Evolutionary conservation across 2,329 filamentous ascomycete genomes (phyloP).

Genomic region (Aquanectria penicillioides): DNA sequence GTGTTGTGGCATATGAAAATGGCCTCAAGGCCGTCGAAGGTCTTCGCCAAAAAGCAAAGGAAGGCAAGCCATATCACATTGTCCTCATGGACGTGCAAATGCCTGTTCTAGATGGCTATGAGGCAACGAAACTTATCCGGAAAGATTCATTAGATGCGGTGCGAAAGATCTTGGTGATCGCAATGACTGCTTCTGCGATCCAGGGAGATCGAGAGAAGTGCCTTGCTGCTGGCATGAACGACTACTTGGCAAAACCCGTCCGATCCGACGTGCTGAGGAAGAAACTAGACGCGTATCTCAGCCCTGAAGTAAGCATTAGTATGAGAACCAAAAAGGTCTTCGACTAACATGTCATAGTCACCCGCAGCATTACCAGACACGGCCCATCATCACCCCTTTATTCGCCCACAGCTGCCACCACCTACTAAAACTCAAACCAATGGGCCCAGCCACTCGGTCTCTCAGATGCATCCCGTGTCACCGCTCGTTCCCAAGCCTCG

Average conservation of each 20-base stretch:
- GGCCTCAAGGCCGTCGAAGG: conserved; percentile 89
- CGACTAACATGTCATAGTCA: conserved; percentile 25
- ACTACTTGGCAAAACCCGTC: conserved; percentile 96
- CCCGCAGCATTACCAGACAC: conserved; percentile 23
- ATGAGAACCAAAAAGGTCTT: not conserved
- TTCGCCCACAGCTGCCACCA: conserved; percentile 14
- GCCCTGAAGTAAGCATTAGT: conserved; percentile 43
- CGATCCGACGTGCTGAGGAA: conserved; percentile 85
- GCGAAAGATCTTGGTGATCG: conserved; percentile 88
- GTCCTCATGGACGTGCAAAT: conserved; percentile 98
- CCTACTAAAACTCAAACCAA: conserved; percentile 11
- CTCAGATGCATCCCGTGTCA: conserved; percentile 12
- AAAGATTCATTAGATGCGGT: conserved; percentile 81
- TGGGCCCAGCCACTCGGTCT: conserved; percentile 20
- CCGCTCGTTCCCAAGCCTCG: not conserved
- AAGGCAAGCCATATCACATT: conserved; percentile 84
- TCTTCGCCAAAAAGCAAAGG: conserved; percentile 75
- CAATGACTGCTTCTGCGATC: conserved; percentile 96
- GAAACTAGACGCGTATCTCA: conserved; percentile 74
- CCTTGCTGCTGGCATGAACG: conserved; percentile 96
- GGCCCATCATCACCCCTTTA: conserved; percentile 14
- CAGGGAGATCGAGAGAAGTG: conserved; percentile 96
- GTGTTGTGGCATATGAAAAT: conserved; percentile 89
- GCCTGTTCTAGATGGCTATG: conserved; percentile 92
- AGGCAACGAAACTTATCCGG: conserved; percentile 85